These are phyloP conservation scores for Boletus speciosus DNA, from an alignment of 768 basidiomycete species.

Conservation along the genomic window DNA sequence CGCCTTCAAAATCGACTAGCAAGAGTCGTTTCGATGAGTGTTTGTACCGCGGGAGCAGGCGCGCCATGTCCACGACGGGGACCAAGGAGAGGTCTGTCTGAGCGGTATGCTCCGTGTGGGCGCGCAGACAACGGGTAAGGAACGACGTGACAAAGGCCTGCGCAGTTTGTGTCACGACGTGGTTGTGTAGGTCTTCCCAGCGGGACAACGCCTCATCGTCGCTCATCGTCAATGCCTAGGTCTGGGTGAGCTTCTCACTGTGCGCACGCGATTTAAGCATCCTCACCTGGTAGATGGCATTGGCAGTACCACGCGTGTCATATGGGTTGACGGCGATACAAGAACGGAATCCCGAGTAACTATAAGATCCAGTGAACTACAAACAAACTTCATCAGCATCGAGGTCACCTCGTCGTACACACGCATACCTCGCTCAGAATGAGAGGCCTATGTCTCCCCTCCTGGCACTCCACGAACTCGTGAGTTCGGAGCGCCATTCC, in stretches of 20 bases:
- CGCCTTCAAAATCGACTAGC: conserved; percentile 76
- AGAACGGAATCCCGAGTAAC: conserved; percentile 81
- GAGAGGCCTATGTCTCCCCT: conserved; percentile 60
- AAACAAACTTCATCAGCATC: neutral
- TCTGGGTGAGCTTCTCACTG: neutral
- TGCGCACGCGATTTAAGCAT: neutral
- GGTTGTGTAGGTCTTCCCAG: conserved; percentile 84
- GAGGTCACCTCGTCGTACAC: neutral
- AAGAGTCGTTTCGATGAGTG: conserved; percentile 64
- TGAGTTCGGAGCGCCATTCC: conserved; percentile 83
- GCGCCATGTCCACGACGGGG: conserved; percentile 40
- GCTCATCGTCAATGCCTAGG: conserved; percentile 68
- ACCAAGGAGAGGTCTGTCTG: conserved; percentile 32
- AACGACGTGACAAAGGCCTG: conserved; percentile 80
- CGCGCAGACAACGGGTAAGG: conserved; percentile 70
- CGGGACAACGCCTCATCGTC: conserved; percentile 68
- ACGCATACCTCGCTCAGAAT: conserved; percentile 70
- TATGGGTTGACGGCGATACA: conserved; percentile 87
- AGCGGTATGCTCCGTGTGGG: conserved; percentile 61
- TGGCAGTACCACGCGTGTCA: conserved; percentile 79
- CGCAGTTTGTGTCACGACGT: conserved; percentile 83
- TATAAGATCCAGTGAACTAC: conserved; percentile 84
- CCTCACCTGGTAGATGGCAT: conserved; percentile 59
- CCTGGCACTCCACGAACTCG: conserved; percentile 85
- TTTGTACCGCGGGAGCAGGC: conserved; percentile 65